These are phyloP conservation scores for Inga laurina DNA, from an alignment of 306 rosid genomes.

Conservation along the genomic window DNA sequence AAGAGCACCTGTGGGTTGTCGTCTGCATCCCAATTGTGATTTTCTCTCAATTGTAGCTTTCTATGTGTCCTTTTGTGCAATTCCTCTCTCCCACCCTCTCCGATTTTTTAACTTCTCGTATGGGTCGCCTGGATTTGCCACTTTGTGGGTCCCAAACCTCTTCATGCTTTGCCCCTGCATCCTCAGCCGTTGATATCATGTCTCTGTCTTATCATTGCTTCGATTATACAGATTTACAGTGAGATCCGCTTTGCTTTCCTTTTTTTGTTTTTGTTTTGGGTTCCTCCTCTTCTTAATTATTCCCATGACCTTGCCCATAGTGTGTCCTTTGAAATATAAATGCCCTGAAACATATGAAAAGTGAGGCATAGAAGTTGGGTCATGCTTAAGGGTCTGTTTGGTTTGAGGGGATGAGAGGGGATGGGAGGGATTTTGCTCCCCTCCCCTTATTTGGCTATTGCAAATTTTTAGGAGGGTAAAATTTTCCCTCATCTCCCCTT, in stretches of 20 bases:
- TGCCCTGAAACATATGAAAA: no score
- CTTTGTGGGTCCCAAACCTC: constrained; percentile 37
- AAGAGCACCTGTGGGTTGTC: no score
- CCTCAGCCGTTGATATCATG: constrained; percentile 25
- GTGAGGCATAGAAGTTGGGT: no score
- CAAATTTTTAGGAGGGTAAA: no score
- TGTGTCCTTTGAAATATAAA: no score
- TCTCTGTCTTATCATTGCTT: constrained; percentile 34
- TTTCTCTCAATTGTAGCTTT: constrained; percentile 22
- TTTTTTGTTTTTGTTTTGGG: background rate
- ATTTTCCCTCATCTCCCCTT: no score
- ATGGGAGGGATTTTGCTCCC: no score
- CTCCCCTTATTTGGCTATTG: no score
- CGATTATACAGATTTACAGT: background rate
- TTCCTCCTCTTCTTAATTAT: background rate
- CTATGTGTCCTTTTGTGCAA: background rate
- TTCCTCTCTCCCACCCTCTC: background rate
- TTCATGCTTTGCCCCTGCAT: background rate
- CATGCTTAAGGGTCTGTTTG: no score
- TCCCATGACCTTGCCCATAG: constrained; percentile 42
- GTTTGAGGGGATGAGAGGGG: no score
- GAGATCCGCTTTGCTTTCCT: constrained; percentile 11
- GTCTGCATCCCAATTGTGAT: no score
- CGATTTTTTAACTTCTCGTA: background rate
- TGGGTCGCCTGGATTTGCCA: constrained; percentile 40